These are phyloP conservation scores for Russula sp. DNA, from an alignment of 768 basidiomycete species.

Conservation along the genomic window DNA sequence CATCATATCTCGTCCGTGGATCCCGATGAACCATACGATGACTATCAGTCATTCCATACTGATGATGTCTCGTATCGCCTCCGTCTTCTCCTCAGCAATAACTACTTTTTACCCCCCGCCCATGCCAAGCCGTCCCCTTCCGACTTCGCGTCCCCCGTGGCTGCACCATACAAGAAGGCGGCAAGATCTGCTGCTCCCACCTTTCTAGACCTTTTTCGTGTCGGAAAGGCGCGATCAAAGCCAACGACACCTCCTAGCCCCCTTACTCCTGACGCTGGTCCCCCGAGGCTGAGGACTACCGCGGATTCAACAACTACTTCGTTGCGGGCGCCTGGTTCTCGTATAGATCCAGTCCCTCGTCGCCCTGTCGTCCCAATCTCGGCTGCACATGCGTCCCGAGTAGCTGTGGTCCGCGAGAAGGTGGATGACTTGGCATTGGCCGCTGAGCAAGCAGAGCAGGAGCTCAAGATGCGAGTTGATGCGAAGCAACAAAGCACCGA, in stretches of 20 bases:
- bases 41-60: conserved; percentile 39
- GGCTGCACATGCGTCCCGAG: conserved; percentile 38
- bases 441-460: conserved; percentile 72
- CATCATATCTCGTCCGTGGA: conserved; percentile 39
- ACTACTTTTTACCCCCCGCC: conserved; percentile 84
- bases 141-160: conserved; percentile 50
- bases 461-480: conserved; percentile 56
- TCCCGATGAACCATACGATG: conserved; percentile 32
- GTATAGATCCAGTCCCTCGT: conserved; percentile 27
- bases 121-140: conserved; percentile 76
- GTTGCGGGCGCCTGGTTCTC: conserved; percentile 28
- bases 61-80: conserved; percentile 87
- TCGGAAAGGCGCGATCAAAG: conserved; percentile 65
- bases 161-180: conserved; percentile 45
- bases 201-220: conserved; percentile 70
- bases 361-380: conserved; percentile 29
- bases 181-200: conserved; percentile 46
- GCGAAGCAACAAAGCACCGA: conserved; percentile 44
- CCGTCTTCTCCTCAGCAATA: conserved; percentile 80
- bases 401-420: conserved; percentile 81
- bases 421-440: conserved; percentile 68
- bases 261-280: conserved; percentile 39
- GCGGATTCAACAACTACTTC: conserved; percentile 30
- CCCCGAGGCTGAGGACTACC: conserved; percentile 31
- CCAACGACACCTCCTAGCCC: conserved; percentile 47